Percentiles rank a stretch among this genome's conserved stretches.
Evolutionary conservation across 495 filamentous ascomycete species (phyloP).

Genomic region (Tuber magnatum): DNA sequence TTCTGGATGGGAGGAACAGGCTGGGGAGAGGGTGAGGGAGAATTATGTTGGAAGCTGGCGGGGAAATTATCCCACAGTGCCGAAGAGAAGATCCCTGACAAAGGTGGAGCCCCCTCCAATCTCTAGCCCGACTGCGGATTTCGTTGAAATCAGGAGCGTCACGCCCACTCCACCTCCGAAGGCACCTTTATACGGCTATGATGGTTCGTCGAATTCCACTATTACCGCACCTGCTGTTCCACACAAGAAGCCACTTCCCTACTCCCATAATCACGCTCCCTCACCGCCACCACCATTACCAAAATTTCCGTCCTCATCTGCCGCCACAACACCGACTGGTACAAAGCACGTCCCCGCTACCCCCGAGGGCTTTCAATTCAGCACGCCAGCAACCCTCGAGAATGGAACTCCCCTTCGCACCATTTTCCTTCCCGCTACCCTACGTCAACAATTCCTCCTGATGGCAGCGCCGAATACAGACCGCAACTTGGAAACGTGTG

Average conservation of each 20-base stretch:
- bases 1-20: conserved; percentile 52
- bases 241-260: conserved; percentile 7
- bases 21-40: conserved; percentile 40
- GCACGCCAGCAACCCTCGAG: conserved; percentile 77
- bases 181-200: conserved; percentile 49
- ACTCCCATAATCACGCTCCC: conserved; percentile 9
- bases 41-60: conserved; percentile 41
- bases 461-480: conserved; percentile 68
- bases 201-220: background rate
- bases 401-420: conserved; percentile 78
- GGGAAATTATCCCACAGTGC: conserved; percentile 52
- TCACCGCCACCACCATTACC: conserved; percentile 11
- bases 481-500: conserved; percentile 83
- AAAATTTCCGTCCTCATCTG: background rate
- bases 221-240: conserved; percentile 10
- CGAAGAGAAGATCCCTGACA: conserved; percentile 42
- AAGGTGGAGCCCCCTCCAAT: conserved; percentile 27
- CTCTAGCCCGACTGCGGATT: conserved; percentile 15
- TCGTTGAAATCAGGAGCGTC: conserved; percentile 34
- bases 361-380: conserved; percentile 60
- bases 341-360: conserved; percentile 39
- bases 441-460: conserved; percentile 65
- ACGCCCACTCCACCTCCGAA: conserved; percentile 45
- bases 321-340: conserved; percentile 43
- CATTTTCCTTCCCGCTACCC: conserved; percentile 69